Evolutionary conservation across 129 eudicot species (phyloP).

Genomic region (Escallonia herrerae): DNA sequence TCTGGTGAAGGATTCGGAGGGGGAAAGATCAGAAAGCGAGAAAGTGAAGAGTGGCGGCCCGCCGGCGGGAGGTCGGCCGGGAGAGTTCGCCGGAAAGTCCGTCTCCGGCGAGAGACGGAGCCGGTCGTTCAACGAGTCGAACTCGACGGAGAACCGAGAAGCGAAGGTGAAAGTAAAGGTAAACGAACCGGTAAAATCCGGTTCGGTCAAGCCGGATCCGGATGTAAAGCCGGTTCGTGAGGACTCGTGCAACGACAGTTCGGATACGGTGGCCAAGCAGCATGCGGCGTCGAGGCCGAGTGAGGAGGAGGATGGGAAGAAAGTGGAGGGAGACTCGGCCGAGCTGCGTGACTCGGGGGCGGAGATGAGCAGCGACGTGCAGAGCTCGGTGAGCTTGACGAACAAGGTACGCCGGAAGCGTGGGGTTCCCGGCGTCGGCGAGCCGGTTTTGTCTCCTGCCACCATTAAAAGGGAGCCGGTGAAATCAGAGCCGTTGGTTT

Average conservation of each 20-base stretch:
- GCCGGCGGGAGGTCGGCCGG: slow-evolving; percentile 6
- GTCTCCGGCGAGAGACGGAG: slow-evolving; percentile 25
- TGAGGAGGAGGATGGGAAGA: slow-evolving; percentile 14
- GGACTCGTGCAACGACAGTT: slow-evolving; percentile 46
- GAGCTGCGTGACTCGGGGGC: slow-evolving; percentile 28
- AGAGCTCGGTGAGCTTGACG: slow-evolving; percentile 50
- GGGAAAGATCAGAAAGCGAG: slow-evolving; percentile 27
- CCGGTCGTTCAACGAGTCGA: slow-evolving; percentile 55
- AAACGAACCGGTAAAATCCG: slow-evolving; percentile 22
- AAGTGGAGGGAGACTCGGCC: slow-evolving; percentile 17
- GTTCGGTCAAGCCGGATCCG: slow-evolving; percentile 12
- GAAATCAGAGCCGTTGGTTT: slow-evolving; percentile 66
- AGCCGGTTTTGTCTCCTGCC: slow-evolving; percentile 2
- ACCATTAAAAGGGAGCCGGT: slow-evolving; percentile 16
- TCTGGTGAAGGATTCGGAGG: slow-evolving; percentile 24
- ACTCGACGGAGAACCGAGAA: slow-evolving; percentile 38
- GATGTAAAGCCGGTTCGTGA: slow-evolving; percentile 20
- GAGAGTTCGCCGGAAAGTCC: slow-evolving; percentile 17
- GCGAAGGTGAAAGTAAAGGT: slow-evolving; percentile 4
- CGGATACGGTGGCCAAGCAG: slow-evolving; percentile 23
- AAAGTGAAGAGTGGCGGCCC: slow-evolving; percentile 8
- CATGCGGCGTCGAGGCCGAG: slow-evolving; percentile 7
- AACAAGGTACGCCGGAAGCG: slow-evolving; percentile 24
- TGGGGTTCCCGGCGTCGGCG: slow-evolving; percentile 23
- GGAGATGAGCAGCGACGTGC: slow-evolving; percentile 53